Evolutionary conservation across 2,329 filamentous ascomycete species (phyloP).

Genomic region (Pseudogymnoascus sp.): DNA sequence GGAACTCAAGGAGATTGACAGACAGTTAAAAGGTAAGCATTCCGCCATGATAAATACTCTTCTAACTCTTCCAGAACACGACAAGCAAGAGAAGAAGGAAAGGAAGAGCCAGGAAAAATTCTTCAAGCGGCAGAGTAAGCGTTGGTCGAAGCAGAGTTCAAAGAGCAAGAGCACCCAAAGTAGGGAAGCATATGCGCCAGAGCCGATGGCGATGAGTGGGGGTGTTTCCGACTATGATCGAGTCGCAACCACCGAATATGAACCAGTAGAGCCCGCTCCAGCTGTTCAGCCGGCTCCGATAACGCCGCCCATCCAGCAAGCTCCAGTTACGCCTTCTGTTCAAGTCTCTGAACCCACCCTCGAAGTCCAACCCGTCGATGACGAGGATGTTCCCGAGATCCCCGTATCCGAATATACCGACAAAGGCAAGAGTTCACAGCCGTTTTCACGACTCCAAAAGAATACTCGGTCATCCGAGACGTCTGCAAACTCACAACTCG

Average conservation of each 20-base stretch:
- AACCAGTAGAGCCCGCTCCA: not conserved
- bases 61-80: not conserved
- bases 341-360: not conserved
- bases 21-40: slow-evolving; percentile 53
- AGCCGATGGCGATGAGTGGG: not conserved
- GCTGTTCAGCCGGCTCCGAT: not conserved
- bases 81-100: slow-evolving; percentile 33
- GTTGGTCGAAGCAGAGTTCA: slow-evolving; percentile 36
- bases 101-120: slow-evolving; percentile 45
- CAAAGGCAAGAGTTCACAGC: slow-evolving; percentile 16
- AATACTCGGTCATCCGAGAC: slow-evolving; percentile 17
- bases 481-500: slow-evolving; percentile 19
- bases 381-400: slow-evolving; percentile 17
- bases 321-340: not conserved
- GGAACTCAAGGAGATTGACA: slow-evolving; percentile 45
- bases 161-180: slow-evolving; percentile 10
- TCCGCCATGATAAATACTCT: not conserved
- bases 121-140: slow-evolving; percentile 38
- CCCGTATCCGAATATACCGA: slow-evolving; percentile 13
- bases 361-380: slow-evolving; percentile 21
- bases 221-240: not conserved
- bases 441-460: slow-evolving; percentile 16
- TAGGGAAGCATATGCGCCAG: slow-evolving; percentile 10
- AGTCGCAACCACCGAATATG: not conserved
- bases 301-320: not conserved